Evolutionary conservation across 495 filamentous ascomycete genomes (phyloP), one percentile per base, ranked within the genome.

Genomic region (Penicillium diatomitis): DNA sequence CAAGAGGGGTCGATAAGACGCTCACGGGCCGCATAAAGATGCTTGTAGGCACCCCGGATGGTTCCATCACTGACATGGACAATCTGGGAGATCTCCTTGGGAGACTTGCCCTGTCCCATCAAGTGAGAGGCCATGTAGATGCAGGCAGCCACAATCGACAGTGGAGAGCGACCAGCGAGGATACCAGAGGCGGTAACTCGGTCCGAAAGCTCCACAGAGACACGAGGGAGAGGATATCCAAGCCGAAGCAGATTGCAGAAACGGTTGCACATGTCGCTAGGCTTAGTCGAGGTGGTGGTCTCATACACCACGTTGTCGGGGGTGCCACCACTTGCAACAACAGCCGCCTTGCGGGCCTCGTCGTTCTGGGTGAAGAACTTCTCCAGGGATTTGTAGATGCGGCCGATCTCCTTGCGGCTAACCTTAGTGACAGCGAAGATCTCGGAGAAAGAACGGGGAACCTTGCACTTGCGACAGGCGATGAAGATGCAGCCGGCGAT

Each of bases 401-500:
- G 76, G 20, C 94, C 94, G 55, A 97, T 96, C 62, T 97, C 94
- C 70, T 96, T 96, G 70, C 96, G 94, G 29, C 85, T 81, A 8
- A 97, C 91, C 57, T 91, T 92, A 38, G 92, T 97, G 66, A 96
- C 70, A 38, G 84, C 79, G 63, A 85, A 91, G 55, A 98, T 87
- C 65, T 97, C 94, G 28, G 83, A 83, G 72, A 97, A 98, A 1
- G 88, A 95, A 44, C 94, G 83, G 2, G 86, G 85, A 12, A 89
- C 85, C 53, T 82, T 79, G 59, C 83, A 85, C 67, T 95, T 88
- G 33, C 92, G 89, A 63, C 90, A 96, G 28, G 92, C 90, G 60
- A 97, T 90, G 72, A 97, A 96, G 66, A 98, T 91, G 65, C 90
- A 96, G 2, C 89, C 88, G 6, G 92, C 94, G 45, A 95, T 90